Base-by-base conservation (phyloP, 176 grass and related monocot species). In the Areca catechu region DNA sequence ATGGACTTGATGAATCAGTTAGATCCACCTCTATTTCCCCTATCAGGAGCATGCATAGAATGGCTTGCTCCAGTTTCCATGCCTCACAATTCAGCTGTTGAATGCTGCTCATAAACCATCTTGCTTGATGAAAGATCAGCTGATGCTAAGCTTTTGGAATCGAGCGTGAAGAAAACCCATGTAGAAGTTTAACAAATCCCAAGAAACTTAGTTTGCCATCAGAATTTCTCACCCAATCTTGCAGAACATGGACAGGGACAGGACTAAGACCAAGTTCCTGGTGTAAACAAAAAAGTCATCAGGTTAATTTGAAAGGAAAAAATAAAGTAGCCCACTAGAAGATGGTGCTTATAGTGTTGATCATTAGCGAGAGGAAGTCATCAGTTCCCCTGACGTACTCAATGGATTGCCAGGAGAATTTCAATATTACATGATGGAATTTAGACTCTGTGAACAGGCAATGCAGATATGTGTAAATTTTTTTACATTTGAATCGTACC, bases 171-270 rank as follows among this genome's bases (percentile, higher is more conserved):
- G 94, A 93, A 77, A 99, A 77, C 22, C 94, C 94, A 0, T 99
- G 94, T 73, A 99, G 57, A 24, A 99, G 87, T 73, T 99, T 99
- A 60, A 93, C 86, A 81, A 99, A 99, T 29, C 94, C 94, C 1
- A 99, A 82, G 84, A 93, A 91, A 68, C 94, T 99, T 17, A 99
- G 79, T 61, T 99, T 99, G 56, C 94, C 94, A 14, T 99, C 94
- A 0, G 88, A 66, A 6, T 99, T 88, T 68, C 94, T 72, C 56
- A 99, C 86, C 94, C 94, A 99, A 30, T 99, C 94, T 63, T 99
- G 88, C 77, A 99, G 94, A 58, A 99, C 84, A 10, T 99, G 94
- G 49, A 99, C 80, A 27, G 94, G 94, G 12, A 99, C 94, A 0
- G 94, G 88, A 61, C 94, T 81, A 65, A 99, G 88, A 10, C 94